Evolutionary conservation across 495 filamentous ascomycete species (phyloP), one percentile per base, ranked within the genome.

Genomic region (Xylaria cubensis): DNA sequence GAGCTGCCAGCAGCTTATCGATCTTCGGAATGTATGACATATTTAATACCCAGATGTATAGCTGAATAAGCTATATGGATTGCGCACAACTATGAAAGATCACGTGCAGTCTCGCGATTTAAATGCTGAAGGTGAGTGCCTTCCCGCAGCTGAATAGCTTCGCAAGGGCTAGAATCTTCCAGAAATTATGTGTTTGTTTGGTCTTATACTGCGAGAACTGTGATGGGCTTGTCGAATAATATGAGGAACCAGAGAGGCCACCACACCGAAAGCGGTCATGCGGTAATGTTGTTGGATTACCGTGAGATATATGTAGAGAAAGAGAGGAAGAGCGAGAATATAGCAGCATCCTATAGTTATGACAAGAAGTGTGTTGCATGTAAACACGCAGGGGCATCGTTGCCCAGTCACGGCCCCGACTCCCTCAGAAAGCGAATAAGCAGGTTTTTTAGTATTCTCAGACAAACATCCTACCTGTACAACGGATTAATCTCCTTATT

Each of bases 1-100:
- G 67, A 2, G 74, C 72, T 36, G 73, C 74, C 56, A 78, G 70
- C 21, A 66, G 72, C 24, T 59, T 7, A 19, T 72, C 61, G 3
- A 70, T 70, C 44, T 78, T 78, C 19, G 68, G 68, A 59, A 64
- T 48, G 15, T 53, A 51, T 46, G 44, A 10, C 68, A 64, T 63
- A 10, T 36, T 63, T 10, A 42, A 21, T 12, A 21, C 2, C 13
- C 53, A 21, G n/a, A n/a, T 58, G 15, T 39, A 24, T 19, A 44
- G 6, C n/a, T 17, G 39, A 19, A 24, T 32, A 3, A 8, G 15
- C 0, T 39, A 26, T 46, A 10, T 32, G 9, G n/a, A 50, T 21
- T 48, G 32, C 21, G 32, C 8, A 39, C 4, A 32, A n/a, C 50
- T 64, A 15, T 3, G 17, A 36, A 36, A 32, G 53, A 32, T 32